phyloP scores from a whole-genome alignment of 192 early-diverging fungal genomes.

The Mortierella claussenii region DNA sequence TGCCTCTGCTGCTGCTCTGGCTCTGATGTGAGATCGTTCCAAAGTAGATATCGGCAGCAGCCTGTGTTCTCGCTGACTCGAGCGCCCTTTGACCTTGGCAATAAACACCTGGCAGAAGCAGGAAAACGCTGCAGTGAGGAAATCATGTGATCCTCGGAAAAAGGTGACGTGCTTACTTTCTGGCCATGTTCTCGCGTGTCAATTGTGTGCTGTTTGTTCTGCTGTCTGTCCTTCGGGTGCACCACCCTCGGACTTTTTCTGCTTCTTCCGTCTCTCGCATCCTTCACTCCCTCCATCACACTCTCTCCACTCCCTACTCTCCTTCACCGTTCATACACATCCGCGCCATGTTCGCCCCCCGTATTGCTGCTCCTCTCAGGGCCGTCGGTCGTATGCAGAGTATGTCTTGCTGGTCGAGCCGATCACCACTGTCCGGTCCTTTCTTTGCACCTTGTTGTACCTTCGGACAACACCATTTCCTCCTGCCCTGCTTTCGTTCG shows the following conservation, averaged over 20 bases:
- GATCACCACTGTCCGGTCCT: background rate
- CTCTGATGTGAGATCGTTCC: background rate
- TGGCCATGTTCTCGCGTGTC: background rate
- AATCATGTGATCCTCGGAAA: too few species aligned
- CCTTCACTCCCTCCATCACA: background rate
- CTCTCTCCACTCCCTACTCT: constrained; percentile 1
- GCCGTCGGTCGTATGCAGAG: constrained; percentile 39
- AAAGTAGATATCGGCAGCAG: too few species aligned
- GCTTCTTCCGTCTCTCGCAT: background rate
- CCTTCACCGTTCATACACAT: background rate
- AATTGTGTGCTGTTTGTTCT: too few species aligned
- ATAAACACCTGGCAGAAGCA: too few species aligned
- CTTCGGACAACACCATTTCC: too few species aligned
- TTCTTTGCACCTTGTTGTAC: background rate
- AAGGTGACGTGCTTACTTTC: background rate
- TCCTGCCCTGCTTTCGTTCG: too few species aligned
- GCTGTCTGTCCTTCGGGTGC: too few species aligned
- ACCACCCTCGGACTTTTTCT: constrained; percentile 12
- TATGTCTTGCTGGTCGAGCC: constrained; percentile 19
- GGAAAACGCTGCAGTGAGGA: too few species aligned
- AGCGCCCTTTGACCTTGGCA: background rate
- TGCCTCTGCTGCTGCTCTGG: background rate
- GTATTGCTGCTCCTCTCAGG: constrained; percentile 39
- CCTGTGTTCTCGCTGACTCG: background rate
- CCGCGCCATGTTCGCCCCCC: constrained; percentile 42